Base-by-base conservation (phyloP, 2,329 filamentous ascomycete species). In the Pyrenophora seminiperda region DNA sequence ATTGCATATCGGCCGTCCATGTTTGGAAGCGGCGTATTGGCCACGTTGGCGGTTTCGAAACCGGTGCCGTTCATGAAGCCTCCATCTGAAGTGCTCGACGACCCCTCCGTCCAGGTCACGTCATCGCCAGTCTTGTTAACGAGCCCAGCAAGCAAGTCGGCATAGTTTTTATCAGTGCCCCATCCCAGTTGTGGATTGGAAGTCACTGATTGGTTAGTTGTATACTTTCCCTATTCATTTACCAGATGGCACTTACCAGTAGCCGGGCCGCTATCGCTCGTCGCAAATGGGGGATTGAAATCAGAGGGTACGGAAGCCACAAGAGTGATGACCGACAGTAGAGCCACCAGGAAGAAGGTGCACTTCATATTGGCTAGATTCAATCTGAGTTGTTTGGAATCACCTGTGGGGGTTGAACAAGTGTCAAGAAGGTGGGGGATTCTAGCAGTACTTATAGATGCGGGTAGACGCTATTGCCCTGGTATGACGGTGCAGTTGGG, bases 1-100 rank as follows among this genome's bases (percentile, higher is more conserved):
- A 50, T 6, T 4, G 22, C 36, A 15, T 50, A 50, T 30, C 43
- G 46, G 11, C 31, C 42, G 4, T 47, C 15, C 18, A 50, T 24
- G 13, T 50, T 38, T 4, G 41, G 41, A 3, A 9, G 4, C 15
- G 22, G 15, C 17, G 15, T 30, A 24, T 31, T 27, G 7, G n/a
- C 24, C 24, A 3, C 24, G 24, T 27, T 13, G 24, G 3, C 6
- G 17, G 10, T 24, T 14, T 7, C 22, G 19, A 32, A 20, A 7
- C 31, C 36, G 20, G 11, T 18, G 15, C 17, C 5, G 27, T 24
- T 32, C 20, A 18, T 19, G n/a, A 14, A 19, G 7, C 27, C 18
- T 6, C 17, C 27, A 2, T 14, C 34, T 7, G 34, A 17, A 14
- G 17, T n/a, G 2, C 22, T 32, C 7, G 29, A 27, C 13, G 10